Evolutionary conservation across 139 green algal species (phyloP).

Genomic region (Gonium pectorale): DNA sequence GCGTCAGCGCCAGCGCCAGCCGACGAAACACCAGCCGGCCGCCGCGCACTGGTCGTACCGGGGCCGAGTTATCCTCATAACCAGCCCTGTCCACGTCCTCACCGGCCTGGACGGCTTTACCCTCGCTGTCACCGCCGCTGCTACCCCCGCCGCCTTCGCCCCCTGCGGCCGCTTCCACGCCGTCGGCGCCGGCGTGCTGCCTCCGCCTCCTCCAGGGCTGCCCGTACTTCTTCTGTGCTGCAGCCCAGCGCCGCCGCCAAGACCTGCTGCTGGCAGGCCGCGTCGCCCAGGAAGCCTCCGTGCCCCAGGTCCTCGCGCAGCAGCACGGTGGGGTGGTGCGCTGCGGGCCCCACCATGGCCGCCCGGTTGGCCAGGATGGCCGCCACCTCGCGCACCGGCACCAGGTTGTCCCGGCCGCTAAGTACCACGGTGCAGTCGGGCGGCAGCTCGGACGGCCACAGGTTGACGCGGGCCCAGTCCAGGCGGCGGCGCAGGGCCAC

Average conservation of each 20-base stretch:
- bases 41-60: too few species aligned
- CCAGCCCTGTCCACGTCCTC: too few species aligned
- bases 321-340: conserved; percentile 17
- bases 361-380: conserved; percentile 40
- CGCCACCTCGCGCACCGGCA: conserved; percentile 41
- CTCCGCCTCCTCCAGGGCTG: background rate
- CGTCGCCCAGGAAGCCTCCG: conserved; percentile 31
- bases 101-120: too few species aligned
- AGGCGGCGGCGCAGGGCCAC: conserved; percentile 47
- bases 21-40: too few species aligned
- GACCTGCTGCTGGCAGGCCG: conserved; percentile 1
- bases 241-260: conserved; percentile 6
- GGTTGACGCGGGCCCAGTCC: conserved; percentile 54
- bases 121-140: too few species aligned
- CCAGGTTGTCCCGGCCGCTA: conserved; percentile 48
- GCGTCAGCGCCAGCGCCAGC: too few species aligned
- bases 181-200: too few species aligned
- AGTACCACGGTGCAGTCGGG: conserved; percentile 38
- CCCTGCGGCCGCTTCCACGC: too few species aligned
- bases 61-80: too few species aligned
- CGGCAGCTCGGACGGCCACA: conserved; percentile 55
- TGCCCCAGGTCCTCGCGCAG: conserved; percentile 7
- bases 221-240: background rate
- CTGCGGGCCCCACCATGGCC: background rate
- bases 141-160: too few species aligned